Conservation (phyloP, 202 grass and related monocot genomes). For the Thinopyrum obtusiflorum region DNA sequence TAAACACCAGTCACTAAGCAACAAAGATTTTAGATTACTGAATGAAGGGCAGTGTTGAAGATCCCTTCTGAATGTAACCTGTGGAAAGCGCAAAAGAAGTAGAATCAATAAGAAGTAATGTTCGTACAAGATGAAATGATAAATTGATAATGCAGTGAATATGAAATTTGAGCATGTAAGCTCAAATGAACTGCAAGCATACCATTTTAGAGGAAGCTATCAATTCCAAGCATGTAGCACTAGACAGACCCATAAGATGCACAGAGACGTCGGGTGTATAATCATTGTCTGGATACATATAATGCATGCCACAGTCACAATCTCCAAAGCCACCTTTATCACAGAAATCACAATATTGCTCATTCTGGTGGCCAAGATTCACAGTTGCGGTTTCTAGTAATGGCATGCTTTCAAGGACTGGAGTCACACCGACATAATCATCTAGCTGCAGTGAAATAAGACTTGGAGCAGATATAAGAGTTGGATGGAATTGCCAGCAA, state of each 20-base stretch:
- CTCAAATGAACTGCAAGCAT: neutral
- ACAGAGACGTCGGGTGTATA: neutral
- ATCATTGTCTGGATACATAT: neutral
- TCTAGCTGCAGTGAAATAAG: neutral
- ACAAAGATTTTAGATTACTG: neutral
- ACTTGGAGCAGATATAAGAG: neutral
- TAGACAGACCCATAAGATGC: neutral
- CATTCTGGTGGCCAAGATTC: neutral
- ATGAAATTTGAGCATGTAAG: neutral
- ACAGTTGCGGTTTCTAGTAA: slow-evolving; percentile 7
- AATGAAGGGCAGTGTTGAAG: neutral
- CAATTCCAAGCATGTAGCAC: neutral
- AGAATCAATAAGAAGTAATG: neutral
- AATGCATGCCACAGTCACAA: neutral
- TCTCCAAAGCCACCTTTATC: neutral
- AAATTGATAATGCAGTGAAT: neutral
- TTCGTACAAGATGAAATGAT: neutral
- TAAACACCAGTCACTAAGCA: slow-evolving; percentile 31
- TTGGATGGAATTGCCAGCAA: neutral
- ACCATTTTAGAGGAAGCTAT: neutral
- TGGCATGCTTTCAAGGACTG: neutral
- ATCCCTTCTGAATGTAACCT: slow-evolving; percentile 32
- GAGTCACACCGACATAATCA: neutral
- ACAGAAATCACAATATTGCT: neutral
- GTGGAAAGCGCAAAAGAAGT: neutral